A percentile compares a stretch with the other conserved stretches of the same genome.
phyloP scores from a whole-genome alignment of 2,329 filamentous ascomycete genomes.

The Trichoderma sp. region DNA sequence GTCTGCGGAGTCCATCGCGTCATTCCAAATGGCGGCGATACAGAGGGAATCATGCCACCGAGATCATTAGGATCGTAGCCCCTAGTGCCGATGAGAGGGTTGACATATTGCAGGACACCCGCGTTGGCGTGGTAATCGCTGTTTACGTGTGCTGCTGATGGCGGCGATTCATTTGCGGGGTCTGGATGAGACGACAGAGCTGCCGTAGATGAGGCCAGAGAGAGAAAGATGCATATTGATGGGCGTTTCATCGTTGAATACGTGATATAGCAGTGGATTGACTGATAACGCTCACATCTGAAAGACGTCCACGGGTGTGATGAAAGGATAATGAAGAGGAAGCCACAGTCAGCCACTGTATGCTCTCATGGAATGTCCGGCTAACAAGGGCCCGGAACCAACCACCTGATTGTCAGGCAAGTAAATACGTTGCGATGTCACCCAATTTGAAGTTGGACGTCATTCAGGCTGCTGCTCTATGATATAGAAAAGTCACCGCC shows the following conservation, averaged over 20 bases:
- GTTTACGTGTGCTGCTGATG: background rate
- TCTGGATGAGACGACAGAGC: background rate
- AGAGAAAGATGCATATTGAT: background rate
- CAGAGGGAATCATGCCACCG: conserved; percentile 39
- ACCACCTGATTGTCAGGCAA: background rate
- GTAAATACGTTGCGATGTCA: background rate
- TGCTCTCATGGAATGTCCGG: background rate
- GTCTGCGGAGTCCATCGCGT: conserved; percentile 52
- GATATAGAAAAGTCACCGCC: background rate
- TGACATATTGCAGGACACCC: conserved; percentile 34
- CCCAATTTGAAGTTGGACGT: background rate
- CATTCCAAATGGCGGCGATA: conserved; percentile 46
- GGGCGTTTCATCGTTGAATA: background rate
- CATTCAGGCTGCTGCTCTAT: background rate
- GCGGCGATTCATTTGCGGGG: background rate
- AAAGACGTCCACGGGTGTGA: background rate
- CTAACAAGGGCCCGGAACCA: background rate
- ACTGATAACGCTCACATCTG: background rate
- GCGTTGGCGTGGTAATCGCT: conserved; percentile 30
- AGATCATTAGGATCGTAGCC: conserved; percentile 34
- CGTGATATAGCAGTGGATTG: background rate
- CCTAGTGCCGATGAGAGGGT: conserved; percentile 36
- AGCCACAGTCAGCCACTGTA: background rate
- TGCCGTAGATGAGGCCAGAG: background rate
- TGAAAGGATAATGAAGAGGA: too few species aligned